Base-by-base conservation (phyloP, 176 grass and related monocot species). In the Tillandsia fasciculata region DNA sequence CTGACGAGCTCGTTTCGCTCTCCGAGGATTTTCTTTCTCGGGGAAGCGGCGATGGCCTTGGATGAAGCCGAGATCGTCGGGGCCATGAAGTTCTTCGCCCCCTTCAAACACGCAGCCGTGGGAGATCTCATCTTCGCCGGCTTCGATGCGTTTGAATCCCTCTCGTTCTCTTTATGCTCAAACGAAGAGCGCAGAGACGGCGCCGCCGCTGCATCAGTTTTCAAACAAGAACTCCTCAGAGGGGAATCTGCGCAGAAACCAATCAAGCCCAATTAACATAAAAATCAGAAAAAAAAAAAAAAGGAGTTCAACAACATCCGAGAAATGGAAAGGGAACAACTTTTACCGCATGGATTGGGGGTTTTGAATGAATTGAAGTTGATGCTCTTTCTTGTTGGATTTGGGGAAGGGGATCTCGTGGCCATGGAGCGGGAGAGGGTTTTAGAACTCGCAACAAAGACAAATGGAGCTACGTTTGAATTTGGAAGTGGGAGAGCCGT, bases 21-120 rank as follows among this genome's bases (percentile, higher is more conserved):
- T 1, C 75, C 83, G 10, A 96, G 88, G 9, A 91, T 63, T 78
- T 48, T 85, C 69, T 83, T 88, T 58, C 78, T 79, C 3, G 88
- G 88, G 65, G 75, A 84, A 3, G 80, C 63, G 14, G 84, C 29
- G 2, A 83, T 76, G 65, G 81, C 84, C 83, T 97, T 97, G 74
- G 84, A 92, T 1, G 94, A 12, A 50, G 94, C 86, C 10, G 94
- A 97, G 81, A 97, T 83, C 3, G 94, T 97, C 14, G 94, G 86
- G 29, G 94, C 76, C 94, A 97, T 97, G 89, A 97, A 97, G 65
- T 75, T 89, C 77, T 97, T 97, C 3, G 50, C 11, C 50, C 14
- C 63, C 67, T 65, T 66, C 52, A 51, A 53, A 53, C 68, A 66
- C 26, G 12, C 28, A 69, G 47, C 22, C 61, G 14, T 26, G 22